Conservation (phyloP, 768 basidiomycete genomes). For the Leccinum disarticulatum region DNA sequence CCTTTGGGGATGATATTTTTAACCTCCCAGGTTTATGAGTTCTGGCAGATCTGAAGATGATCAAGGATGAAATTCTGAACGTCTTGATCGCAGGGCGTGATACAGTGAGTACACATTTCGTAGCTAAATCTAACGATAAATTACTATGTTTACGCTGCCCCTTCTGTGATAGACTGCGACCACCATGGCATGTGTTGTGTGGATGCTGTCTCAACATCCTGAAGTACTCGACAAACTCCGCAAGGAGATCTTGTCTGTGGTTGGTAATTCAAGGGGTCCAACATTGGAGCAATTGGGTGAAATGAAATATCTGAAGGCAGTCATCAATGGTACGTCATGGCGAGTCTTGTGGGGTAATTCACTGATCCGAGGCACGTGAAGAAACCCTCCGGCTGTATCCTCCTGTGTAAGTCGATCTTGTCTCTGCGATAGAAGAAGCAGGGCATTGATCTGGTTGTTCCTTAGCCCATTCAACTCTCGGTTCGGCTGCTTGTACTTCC, state of each 20-base stretch:
- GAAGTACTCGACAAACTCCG: conserved; percentile 30
- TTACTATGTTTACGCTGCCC: neutral
- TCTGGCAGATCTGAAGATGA: neutral
- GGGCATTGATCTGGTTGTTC: conserved; percentile 3
- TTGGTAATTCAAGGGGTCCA: conserved; percentile 29
- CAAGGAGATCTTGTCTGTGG: conserved; percentile 28
- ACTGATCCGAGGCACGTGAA: conserved; percentile 10
- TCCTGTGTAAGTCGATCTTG: conserved; percentile 28
- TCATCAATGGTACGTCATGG: conserved; percentile 33
- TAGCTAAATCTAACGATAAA: neutral
- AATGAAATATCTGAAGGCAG: conserved; percentile 42
- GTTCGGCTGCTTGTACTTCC: neutral
- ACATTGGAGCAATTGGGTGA: conserved; percentile 33
- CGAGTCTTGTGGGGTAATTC: neutral
- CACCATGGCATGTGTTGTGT: conserved; percentile 31
- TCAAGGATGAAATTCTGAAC: neutral
- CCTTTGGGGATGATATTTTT: neutral
- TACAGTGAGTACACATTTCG: neutral
- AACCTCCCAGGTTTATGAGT: neutral
- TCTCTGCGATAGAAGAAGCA: neutral
- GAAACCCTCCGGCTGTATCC: conserved; percentile 34
- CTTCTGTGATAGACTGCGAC: conserved; percentile 27
- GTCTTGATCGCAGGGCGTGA: neutral
- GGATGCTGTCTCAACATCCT: conserved; percentile 32
- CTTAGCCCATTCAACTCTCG: conserved; percentile 28